Conservation (phyloP, 2,329 filamentous ascomycete genomes). For the Epichloe gansuensis region DNA sequence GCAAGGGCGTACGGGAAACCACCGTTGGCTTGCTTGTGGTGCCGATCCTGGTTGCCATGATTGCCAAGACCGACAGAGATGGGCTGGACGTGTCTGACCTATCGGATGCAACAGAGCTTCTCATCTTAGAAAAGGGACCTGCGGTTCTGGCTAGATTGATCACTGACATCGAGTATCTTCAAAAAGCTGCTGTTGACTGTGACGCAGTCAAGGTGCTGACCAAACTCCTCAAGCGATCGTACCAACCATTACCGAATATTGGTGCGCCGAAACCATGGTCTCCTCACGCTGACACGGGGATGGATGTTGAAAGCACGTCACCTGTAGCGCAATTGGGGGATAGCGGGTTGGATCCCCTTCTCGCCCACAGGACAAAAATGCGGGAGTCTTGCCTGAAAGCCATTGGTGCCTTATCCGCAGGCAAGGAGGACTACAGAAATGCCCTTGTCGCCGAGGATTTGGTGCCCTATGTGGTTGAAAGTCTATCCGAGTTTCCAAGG, state of each 20-base stretch:
- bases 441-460: slow-evolving; percentile 70
- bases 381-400: slow-evolving; percentile 67
- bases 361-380: slow-evolving; percentile 59
- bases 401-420: slow-evolving; percentile 66
- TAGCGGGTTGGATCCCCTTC: slow-evolving; percentile 45
- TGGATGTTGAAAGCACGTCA: slow-evolving; percentile 21
- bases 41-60: slow-evolving; percentile 54
- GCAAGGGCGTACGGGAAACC: slow-evolving; percentile 44
- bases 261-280: slow-evolving; percentile 26
- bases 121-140: slow-evolving; percentile 57
- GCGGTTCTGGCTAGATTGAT: slow-evolving; percentile 67
- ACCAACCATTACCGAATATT: slow-evolving; percentile 28
- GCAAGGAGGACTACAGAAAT: slow-evolving; percentile 76
- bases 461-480: slow-evolving; percentile 71
- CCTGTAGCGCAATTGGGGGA: slow-evolving; percentile 40
- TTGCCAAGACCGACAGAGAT: slow-evolving; percentile 36
- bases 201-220: slow-evolving; percentile 33
- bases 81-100: slow-evolving; percentile 23
- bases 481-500: slow-evolving; percentile 46
- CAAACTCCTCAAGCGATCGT: slow-evolving; percentile 37
- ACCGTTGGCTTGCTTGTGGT: slow-evolving; percentile 55
- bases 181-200: slow-evolving; percentile 67
- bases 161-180: slow-evolving; percentile 63
- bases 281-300: slow-evolving; percentile 21
- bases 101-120: slow-evolving; percentile 21